Percentiles rank a stretch among this genome's conserved stretches.
Evolutionary conservation across 2,329 filamentous ascomycete species (phyloP).

Genomic region (Teratosphaeriaceae sp.): DNA sequence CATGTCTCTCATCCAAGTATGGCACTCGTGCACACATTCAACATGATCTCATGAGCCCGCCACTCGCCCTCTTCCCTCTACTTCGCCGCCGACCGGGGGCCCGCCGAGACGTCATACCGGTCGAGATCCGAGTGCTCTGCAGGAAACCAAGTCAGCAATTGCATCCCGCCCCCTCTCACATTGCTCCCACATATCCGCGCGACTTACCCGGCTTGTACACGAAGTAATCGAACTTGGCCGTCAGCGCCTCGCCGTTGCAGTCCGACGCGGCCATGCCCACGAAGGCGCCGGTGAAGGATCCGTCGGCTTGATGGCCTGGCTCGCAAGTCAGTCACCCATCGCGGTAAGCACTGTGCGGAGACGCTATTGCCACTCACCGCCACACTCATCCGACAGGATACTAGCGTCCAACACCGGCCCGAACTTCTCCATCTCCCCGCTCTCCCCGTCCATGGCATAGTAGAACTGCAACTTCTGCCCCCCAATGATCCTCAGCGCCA

Average conservation of each 20-base stretch:
- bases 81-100: too few species aligned
- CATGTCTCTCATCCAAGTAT: too few species aligned
- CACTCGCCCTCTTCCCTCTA: too few species aligned
- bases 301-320: background rate
- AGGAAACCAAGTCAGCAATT: too few species aligned
- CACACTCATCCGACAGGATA: slow-evolving; percentile 3
- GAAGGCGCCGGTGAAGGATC: slow-evolving; percentile 2
- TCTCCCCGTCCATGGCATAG: slow-evolving; percentile 1
- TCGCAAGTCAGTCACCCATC: too few species aligned
- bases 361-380: too few species aligned
- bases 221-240: slow-evolving; percentile 5
- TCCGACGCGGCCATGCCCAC: slow-evolving; percentile 4
- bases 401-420: slow-evolving; percentile 2
- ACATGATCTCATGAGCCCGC: too few species aligned
- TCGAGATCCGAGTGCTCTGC: slow-evolving; percentile 1
- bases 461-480: background rate
- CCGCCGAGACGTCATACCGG: slow-evolving; percentile 1
- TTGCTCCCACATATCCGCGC: too few species aligned
- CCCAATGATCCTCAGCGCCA: slow-evolving; percentile 1
- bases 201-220: slow-evolving; percentile 1
- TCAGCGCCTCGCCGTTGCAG: background rate
- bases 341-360: too few species aligned
- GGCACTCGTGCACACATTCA: too few species aligned
- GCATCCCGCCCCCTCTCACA: too few species aligned
- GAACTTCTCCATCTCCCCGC: slow-evolving; percentile 3